Evolutionary conservation across 2,329 filamentous ascomycete species (phyloP).

Genomic region (Aspergillus brasiliensis): DNA sequence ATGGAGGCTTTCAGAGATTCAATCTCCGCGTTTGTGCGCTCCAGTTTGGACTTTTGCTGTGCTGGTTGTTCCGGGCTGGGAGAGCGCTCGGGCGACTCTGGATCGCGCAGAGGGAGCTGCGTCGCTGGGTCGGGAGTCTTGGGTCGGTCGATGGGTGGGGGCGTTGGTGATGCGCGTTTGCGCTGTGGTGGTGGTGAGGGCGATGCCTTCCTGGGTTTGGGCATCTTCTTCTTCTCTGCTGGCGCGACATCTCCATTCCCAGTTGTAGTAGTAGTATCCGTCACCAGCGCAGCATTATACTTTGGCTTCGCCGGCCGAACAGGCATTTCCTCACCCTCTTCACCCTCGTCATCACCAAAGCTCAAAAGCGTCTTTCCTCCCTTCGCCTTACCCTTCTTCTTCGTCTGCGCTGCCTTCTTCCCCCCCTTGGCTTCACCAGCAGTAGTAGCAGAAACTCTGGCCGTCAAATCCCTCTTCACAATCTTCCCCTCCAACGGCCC

Average conservation of each 20-base stretch:
- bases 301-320: conserved; percentile 48
- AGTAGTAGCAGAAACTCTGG: conserved; percentile 26
- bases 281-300: conserved; percentile 50
- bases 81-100: conserved; percentile 41
- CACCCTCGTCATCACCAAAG: conserved; percentile 45
- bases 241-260: conserved; percentile 18
- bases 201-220: conserved; percentile 10
- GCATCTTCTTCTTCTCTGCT: conserved; percentile 13
- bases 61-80: conserved; percentile 31
- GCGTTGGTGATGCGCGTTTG: conserved; percentile 37
- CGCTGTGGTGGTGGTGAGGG: conserved; percentile 18
- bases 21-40: conserved; percentile 49
- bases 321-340: conserved; percentile 40
- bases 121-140: conserved; percentile 45
- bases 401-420: conserved; percentile 41
- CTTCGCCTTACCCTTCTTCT: conserved; percentile 44
- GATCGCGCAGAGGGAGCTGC: conserved; percentile 49
- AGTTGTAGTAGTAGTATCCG: conserved; percentile 31
- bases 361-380: conserved; percentile 49
- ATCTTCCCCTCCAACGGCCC: conserved; percentile 50
- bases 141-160: conserved; percentile 31
- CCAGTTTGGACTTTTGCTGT: conserved; percentile 40
- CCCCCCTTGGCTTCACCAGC: conserved; percentile 36
- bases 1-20: conserved; percentile 50
- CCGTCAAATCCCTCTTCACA: conserved; percentile 44